Evolutionary conservation across 768 basidiomycete genomes (phyloP), one percentile per base, ranked within the genome.

Genomic region (Tephrocybe sp.): DNA sequence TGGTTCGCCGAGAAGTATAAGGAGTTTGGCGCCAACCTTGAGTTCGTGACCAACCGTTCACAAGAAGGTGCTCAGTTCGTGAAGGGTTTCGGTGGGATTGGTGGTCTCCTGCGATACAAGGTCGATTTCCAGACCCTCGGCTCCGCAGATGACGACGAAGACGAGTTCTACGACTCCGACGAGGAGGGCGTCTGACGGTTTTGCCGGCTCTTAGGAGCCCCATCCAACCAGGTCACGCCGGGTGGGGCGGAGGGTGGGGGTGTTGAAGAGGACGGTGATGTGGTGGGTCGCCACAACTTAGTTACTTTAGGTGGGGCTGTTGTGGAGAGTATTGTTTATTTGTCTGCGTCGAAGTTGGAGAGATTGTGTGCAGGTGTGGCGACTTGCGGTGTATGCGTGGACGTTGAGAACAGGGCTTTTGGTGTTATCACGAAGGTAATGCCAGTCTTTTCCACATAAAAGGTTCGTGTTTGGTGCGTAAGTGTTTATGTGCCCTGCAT

Each of bases 1-100:
- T 98, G 97, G 97, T 93, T 98, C 67, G 87, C 97, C 37, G 97
- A 98, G 66, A 93, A 95, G 66, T 99, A 98, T 78, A 94, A 92
- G 68, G 92, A 96, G 34, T 98, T 98, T 64, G 97, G 96, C 54
- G 92, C 96, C 44, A 86, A 87, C 58, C 84, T 98, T 53, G 93
- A 95, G 73, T 98, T 98, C 65, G 86, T 98, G 36, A 96, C 95
- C 55, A 94, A 98, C 72, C 84, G 87, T 45, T 95, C 93, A 7
- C 96, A 98, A 66, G 96, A 99, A 67, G 96, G 96, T 26, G 90
- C 92, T 27, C 95, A 98, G 66, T 98, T 97, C 74, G 93, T 96
- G 61, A 96, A 95, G 67, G 96, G 96, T 34, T 98, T 99, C 61
- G 96, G 96, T 69, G 96, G 97, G 21, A 98, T 99, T 59, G 96